Conservation (phyloP, 228 moss, liverwort and hornwort species). For the Sphagnum magellanicum region DNA sequence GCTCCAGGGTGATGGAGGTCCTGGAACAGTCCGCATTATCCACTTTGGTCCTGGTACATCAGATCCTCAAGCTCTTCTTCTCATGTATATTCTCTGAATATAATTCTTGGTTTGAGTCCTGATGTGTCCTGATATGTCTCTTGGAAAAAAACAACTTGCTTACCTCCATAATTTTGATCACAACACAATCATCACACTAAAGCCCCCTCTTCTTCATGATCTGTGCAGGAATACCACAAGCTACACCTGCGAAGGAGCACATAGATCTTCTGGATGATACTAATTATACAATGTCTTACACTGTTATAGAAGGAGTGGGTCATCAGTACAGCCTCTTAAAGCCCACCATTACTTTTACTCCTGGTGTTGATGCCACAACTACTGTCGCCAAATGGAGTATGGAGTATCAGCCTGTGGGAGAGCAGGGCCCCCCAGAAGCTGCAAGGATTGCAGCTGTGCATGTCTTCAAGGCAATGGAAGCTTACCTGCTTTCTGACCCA, state of each 20-base stretch:
- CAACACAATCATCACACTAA: no score
- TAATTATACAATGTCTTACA: not conserved
- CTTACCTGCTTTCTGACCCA: slow-evolving; percentile 5
- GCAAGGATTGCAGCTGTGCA: slow-evolving; percentile 2
- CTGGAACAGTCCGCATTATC: slow-evolving; percentile 7
- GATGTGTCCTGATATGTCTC: no score
- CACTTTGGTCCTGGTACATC: slow-evolving; percentile 1
- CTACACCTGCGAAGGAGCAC: slow-evolving; percentile 4
- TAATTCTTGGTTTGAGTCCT: no score
- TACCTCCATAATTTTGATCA: no score
- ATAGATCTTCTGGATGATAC: slow-evolving; percentile 7
- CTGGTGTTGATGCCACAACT: slow-evolving; percentile 1
- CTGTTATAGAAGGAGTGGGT: slow-evolving; percentile 3
- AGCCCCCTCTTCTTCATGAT: no score
- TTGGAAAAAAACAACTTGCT: no score
- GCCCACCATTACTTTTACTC: slow-evolving; percentile 5
- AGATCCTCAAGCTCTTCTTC: not conserved
- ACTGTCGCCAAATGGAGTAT: slow-evolving; percentile 4
- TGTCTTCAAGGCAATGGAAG: slow-evolving; percentile 9
- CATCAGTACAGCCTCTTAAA: slow-evolving; percentile 8
- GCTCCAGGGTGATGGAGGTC: slow-evolving; percentile 5
- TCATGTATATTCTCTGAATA: no score
- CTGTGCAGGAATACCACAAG: not conserved
- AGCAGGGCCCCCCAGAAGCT: slow-evolving; percentile 7
- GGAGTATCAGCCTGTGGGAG: slow-evolving; percentile 6